phyloP scores from a whole-genome alignment of 805 yeast species.

The Alloascoidea africana region DNA sequence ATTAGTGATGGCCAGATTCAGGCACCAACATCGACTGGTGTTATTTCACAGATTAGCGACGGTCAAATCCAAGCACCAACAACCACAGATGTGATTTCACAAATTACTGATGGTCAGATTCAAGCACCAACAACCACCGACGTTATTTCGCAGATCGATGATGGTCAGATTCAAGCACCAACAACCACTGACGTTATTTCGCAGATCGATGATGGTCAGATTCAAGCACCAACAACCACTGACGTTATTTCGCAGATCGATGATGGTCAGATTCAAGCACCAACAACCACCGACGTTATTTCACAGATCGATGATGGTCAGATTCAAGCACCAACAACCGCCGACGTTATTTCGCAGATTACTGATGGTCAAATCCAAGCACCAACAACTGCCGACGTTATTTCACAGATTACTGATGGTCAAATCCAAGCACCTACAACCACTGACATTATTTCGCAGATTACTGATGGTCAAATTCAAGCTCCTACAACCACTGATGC shows the following conservation, averaged over 20 bases:
- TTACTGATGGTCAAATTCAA: slow-evolving; percentile 27
- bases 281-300: slow-evolving; percentile 23
- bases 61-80: slow-evolving; percentile 31
- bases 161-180: slow-evolving; percentile 31
- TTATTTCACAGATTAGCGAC: slow-evolving; percentile 28
- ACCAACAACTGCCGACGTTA: slow-evolving; percentile 20
- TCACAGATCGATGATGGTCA: slow-evolving; percentile 29
- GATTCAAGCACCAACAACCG: slow-evolving; percentile 18
- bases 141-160: slow-evolving; percentile 29
- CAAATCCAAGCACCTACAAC: slow-evolving; percentile 23
- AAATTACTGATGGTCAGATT: slow-evolving; percentile 24
- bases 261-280: slow-evolving; percentile 32
- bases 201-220: slow-evolving; percentile 25
- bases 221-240: slow-evolving; percentile 20
- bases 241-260: slow-evolving; percentile 27
- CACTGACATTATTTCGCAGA: slow-evolving; percentile 20
- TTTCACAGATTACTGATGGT: slow-evolving; percentile 33
- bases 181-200: slow-evolving; percentile 12
- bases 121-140: slow-evolving; percentile 20
- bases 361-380: slow-evolving; percentile 32
- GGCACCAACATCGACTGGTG: slow-evolving; percentile 22
- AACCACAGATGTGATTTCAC: slow-evolving; percentile 18
- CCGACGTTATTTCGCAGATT: slow-evolving; percentile 28
- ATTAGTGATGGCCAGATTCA: slow-evolving; percentile 52
- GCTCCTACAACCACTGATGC: slow-evolving; percentile 10